phyloP scores from a whole-genome alignment of 257 asterid species.

The Mentha longifolia region DNA sequence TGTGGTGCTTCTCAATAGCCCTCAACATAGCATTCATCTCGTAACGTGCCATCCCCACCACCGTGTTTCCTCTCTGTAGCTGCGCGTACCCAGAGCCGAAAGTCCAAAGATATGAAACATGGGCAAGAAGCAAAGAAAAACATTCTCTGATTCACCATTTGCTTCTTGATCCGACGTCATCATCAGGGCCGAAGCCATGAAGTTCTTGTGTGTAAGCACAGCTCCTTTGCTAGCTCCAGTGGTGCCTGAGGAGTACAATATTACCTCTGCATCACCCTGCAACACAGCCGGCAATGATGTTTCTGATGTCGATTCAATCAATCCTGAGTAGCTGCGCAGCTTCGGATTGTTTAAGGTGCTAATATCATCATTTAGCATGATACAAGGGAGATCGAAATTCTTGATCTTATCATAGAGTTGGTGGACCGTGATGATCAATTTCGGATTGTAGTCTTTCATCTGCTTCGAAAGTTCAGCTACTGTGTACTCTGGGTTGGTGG shows the following conservation, averaged over 20 bases:
- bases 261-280: constrained; percentile 41
- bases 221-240: constrained; percentile 47
- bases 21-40: constrained; percentile 39
- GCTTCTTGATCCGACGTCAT: constrained; percentile 36
- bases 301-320: constrained; percentile 1
- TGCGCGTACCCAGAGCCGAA: constrained; percentile 35
- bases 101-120: constrained; percentile 44
- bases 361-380: background rate
- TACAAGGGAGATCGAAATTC: constrained; percentile 36
- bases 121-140: constrained; percentile 44
- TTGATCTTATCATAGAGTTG: constrained; percentile 41
- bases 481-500: constrained; percentile 40
- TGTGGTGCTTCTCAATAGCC: constrained; percentile 38
- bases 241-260: constrained; percentile 48
- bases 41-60: constrained; percentile 41
- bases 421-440: constrained; percentile 41
- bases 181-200: constrained; percentile 41
- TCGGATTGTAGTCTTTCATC: constrained; percentile 34
- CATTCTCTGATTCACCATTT: constrained; percentile 10
- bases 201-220: constrained; percentile 43
- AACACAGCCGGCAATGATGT: constrained; percentile 8
- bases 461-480: constrained; percentile 39
- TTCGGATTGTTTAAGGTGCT: background rate
- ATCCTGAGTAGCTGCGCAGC: constrained; percentile 15
- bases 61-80: constrained; percentile 46